Percentiles rank a stretch among this genome's conserved stretches.
Evolutionary conservation across 192 early-diverging fungal species (phyloP).

Genomic region (Coemansia sp.): DNA sequence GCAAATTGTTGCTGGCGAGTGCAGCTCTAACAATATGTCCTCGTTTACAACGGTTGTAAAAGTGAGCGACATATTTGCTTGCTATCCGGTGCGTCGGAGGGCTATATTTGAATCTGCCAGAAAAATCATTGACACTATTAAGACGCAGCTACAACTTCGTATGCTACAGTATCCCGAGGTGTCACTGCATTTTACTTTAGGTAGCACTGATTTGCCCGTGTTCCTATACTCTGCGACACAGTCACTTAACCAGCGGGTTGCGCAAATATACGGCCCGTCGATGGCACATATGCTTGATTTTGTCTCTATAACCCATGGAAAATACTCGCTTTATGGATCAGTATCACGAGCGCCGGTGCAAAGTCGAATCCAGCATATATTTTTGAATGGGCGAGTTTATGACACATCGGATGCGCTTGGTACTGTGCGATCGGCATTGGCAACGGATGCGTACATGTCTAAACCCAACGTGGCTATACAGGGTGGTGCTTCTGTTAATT

Average conservation of each 20-base stretch:
- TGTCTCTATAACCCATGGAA: slow-evolving; percentile 26
- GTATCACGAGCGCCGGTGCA: slow-evolving; percentile 28
- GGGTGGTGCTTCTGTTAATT: neutral
- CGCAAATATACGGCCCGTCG: slow-evolving; percentile 33
- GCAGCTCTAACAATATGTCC: neutral
- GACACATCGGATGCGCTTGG: slow-evolving; percentile 19
- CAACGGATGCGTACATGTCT: slow-evolving; percentile 16
- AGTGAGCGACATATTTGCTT: slow-evolving; percentile 32
- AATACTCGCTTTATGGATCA: slow-evolving; percentile 29
- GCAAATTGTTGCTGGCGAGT: slow-evolving; percentile 6
- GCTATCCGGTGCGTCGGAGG: slow-evolving; percentile 28
- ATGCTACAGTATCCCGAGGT: slow-evolving; percentile 28
- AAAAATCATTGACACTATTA: slow-evolving; percentile 15
- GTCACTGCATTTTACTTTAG: slow-evolving; percentile 26
- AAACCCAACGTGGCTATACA: neutral
- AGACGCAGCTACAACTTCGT: slow-evolving; percentile 23
- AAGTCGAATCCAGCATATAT: slow-evolving; percentile 36
- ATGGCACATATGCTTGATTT: slow-evolving; percentile 28
- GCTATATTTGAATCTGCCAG: slow-evolving; percentile 17
- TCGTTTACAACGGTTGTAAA: slow-evolving; percentile 24
- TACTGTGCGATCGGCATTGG: slow-evolving; percentile 17
- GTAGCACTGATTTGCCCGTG: neutral
- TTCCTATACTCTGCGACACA: slow-evolving; percentile 23
- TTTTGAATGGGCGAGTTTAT: slow-evolving; percentile 12
- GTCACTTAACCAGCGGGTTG: slow-evolving; percentile 39